Evolutionary conservation across 192 early-diverging fungal genomes (phyloP).

Genomic region (Backusella tuberculispora): DNA sequence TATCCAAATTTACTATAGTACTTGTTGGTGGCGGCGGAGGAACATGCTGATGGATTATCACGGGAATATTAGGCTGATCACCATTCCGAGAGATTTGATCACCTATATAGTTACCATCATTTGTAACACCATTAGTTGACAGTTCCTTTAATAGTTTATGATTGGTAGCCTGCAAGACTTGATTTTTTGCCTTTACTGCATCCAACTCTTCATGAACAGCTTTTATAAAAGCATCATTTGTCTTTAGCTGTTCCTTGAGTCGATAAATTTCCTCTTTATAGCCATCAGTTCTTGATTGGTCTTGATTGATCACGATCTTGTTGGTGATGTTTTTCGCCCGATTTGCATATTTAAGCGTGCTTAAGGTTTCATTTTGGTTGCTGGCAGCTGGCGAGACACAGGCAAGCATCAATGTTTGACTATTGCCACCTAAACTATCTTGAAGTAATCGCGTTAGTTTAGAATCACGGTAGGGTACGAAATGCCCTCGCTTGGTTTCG

Average conservation of each 20-base stretch:
- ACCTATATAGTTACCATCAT: background rate
- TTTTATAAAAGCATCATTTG: conserved; percentile 17
- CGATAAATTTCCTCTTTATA: background rate
- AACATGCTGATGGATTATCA: background rate
- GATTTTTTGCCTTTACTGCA: conserved; percentile 2
- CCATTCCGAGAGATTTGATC: background rate
- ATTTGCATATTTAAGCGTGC: conserved; percentile 95
- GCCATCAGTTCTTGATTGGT: background rate
- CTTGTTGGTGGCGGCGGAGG: background rate
- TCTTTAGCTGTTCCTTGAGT: conserved; percentile 16
- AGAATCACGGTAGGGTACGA: conserved; percentile 94
- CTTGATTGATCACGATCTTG: conserved; percentile 49
- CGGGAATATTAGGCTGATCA: background rate
- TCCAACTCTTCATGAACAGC: conserved; percentile 31
- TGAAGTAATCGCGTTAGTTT: conserved; percentile 98
- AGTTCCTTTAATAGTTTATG: background rate
- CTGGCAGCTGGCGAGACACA: conserved; percentile 86
- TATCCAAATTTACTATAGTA: background rate
- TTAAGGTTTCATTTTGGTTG: conserved; percentile 88
- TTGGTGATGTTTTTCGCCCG: conserved; percentile 90
- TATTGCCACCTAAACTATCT: conserved; percentile 94
- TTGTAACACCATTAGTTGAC: background rate
- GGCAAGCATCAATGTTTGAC: conserved; percentile 91
- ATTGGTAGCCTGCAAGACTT: background rate
- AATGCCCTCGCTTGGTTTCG: conserved; percentile 65